phyloP scores from a whole-genome alignment of 768 basidiomycete genomes.

The Gloeostereum incarnatum region DNA sequence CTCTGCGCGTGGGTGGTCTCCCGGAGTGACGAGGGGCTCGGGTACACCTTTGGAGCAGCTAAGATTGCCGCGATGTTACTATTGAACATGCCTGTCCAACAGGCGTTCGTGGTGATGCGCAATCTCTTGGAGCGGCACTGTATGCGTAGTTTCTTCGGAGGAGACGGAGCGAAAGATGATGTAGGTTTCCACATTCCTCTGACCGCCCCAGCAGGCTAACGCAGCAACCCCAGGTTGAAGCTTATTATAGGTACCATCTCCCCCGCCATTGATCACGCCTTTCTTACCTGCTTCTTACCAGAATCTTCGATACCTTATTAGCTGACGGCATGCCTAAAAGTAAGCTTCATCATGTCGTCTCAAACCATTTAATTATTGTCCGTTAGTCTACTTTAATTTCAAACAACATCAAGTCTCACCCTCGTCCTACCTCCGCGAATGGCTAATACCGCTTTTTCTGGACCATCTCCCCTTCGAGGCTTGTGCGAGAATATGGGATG shows the following conservation, averaged over 20 bases:
- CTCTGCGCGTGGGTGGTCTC: conserved; percentile 84
- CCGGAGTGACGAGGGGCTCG: conserved; percentile 73
- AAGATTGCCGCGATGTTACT: conserved; percentile 83
- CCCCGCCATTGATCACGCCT: background rate
- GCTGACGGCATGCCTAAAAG: conserved; percentile 94
- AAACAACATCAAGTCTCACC: conserved; percentile 90
- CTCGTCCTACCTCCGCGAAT: conserved; percentile 70
- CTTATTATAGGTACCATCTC: conserved; percentile 74
- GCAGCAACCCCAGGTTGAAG: conserved; percentile 57
- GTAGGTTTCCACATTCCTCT: conserved; percentile 35
- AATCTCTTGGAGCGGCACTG: conserved; percentile 84
- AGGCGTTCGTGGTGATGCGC: conserved; percentile 75
- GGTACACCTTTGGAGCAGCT: conserved; percentile 60
- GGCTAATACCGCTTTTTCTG: conserved; percentile 75
- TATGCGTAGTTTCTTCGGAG: conserved; percentile 78
- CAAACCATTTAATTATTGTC: conserved; percentile 2
- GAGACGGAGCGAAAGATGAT: conserved; percentile 60
- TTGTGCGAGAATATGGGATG: conserved; percentile 85
- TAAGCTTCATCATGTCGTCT: conserved; percentile 23
- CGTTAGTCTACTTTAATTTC: conserved; percentile 85
- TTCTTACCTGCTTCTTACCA: conserved; percentile 16
- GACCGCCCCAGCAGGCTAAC: conserved; percentile 11
- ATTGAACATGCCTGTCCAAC: conserved; percentile 67
- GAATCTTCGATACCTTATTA: conserved; percentile 86
- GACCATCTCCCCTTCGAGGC: conserved; percentile 89